Evolutionary conservation across 192 early-diverging fungal genomes (phyloP).

Genomic region (Coemansia sp.): DNA sequence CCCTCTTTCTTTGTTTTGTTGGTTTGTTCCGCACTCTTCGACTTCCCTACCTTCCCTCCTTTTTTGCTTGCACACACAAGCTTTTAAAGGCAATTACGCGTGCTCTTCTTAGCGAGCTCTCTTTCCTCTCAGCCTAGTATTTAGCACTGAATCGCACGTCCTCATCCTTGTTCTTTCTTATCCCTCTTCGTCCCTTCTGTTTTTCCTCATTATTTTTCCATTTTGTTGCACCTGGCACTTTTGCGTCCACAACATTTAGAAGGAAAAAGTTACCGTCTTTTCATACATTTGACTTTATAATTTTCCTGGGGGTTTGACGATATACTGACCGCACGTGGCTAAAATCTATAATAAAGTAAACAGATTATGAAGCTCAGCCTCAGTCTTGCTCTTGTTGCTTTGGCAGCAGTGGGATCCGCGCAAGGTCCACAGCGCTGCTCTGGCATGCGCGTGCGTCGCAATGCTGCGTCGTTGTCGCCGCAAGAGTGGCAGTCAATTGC

Average conservation of each 20-base stretch:
- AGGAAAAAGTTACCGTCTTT: background rate
- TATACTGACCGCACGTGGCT: background rate
- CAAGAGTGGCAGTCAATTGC: conserved; percentile 49
- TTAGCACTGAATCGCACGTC: background rate
- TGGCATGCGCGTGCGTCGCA: conserved; percentile 35
- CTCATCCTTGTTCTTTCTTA: background rate
- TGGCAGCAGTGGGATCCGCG: conserved; percentile 24
- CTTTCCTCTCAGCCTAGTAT: background rate
- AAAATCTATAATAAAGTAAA: background rate
- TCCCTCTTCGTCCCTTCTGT: background rate
- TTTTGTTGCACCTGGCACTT: background rate
- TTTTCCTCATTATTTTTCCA: background rate
- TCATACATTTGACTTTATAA: background rate
- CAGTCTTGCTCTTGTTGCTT: conserved; percentile 33
- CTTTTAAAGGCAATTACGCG: conserved; percentile 5
- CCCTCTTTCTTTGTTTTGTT: background rate
- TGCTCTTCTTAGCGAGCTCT: background rate
- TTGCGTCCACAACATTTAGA: background rate
- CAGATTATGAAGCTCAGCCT: conserved; percentile 31
- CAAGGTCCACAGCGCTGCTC: conserved; percentile 37
- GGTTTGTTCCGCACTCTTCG: conserved; percentile 9
- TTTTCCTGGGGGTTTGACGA: background rate
- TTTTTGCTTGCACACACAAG: background rate
- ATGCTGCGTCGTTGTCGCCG: conserved; percentile 40
- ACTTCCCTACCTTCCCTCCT: conserved; percentile 2